Percentiles rank a stretch among this genome's conserved stretches.
Conservation (phyloP, 495 filamentous ascomycete species). For the Penicillium tannophilum region DNA sequence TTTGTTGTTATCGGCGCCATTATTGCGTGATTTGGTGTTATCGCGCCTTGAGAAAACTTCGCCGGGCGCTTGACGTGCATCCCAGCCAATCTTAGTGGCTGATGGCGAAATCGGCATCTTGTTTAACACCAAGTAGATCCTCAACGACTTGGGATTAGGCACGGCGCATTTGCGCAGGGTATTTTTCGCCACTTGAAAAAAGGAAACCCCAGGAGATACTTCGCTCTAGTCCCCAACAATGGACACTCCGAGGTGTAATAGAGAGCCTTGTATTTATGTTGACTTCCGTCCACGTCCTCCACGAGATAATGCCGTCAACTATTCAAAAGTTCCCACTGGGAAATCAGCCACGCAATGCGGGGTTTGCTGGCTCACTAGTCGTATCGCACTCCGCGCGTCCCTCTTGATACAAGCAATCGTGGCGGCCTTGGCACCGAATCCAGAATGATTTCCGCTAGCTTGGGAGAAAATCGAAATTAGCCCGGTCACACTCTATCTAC, state of each 20-base stretch:
- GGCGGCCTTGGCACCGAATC: not conserved
- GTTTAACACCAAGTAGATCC: not conserved
- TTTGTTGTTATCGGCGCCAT: conserved; percentile 11
- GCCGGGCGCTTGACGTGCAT: not conserved
- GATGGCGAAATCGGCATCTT: conserved; percentile 7
- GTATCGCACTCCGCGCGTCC: not conserved
- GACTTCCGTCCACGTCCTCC: not conserved
- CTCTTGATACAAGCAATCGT: not conserved
- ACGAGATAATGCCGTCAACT: not conserved
- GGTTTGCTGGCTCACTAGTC: not conserved
- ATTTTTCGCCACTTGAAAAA: too few species aligned
- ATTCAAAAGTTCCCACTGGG: not conserved
- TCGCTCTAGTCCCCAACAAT: too few species aligned
- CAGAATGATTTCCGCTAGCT: too few species aligned
- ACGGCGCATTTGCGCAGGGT: too few species aligned
- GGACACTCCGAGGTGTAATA: too few species aligned
- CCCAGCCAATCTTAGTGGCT: not conserved
- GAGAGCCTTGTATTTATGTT: too few species aligned
- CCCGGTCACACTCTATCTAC: not conserved
- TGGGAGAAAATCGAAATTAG: not conserved
- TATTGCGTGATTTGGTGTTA: conserved; percentile 5
- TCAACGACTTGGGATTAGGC: not conserved
- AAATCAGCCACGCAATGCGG: not conserved
- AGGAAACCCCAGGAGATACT: too few species aligned
- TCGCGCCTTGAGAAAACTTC: not conserved